Evolutionary conservation across 257 asterid genomes (phyloP), one percentile per base, ranked within the genome.

Genomic region (Haberlea rhodopensis): DNA sequence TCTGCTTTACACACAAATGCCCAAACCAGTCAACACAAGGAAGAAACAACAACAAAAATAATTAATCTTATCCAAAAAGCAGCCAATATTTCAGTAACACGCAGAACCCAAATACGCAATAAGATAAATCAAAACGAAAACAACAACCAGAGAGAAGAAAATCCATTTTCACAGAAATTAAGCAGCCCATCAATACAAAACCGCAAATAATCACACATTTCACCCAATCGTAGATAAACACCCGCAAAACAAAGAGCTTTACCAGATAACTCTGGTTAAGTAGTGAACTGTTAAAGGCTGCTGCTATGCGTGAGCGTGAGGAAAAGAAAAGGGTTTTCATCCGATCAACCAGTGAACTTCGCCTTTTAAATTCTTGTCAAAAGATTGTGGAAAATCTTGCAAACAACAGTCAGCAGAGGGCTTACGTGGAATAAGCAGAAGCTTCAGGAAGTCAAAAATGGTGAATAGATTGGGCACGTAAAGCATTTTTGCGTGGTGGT

Each of bases 381-480:
- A 51, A 22, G 24, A 26, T 43, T 15, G 27, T 20, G 70, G 45
- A 64, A 55, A 45, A 9, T 43, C 32, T 67, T 23, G 54, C 23
- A 40, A 48, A 37, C 4, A 31, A 65, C 26, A 28, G 62, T 7
- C 54, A 24, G 32, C 16, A 21, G 25, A 34, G 63, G 67, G 60
- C 7, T 48, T 48, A 63, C 45, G 56, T 63, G 40, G 34, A 40
- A 49, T 46, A 24, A 28, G 16, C 37, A 56, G 71, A n/a, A 11
- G 73, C 20, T 58, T 59, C 20, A 59, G 24, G 27, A 19, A 31
- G 65, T 65, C 37, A 46, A 63, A 64, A 67, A 62, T 20, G 53
- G 37, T 34, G 18, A 68, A 58, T 27, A 60, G 54, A 65, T 45
- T 68, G 65, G n/a, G 73, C 76, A 75, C 79, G 79, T 60, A 70